phyloP scores from a whole-genome alignment of 2,329 filamentous ascomycete species.

The Clathrospora elynae region DNA sequence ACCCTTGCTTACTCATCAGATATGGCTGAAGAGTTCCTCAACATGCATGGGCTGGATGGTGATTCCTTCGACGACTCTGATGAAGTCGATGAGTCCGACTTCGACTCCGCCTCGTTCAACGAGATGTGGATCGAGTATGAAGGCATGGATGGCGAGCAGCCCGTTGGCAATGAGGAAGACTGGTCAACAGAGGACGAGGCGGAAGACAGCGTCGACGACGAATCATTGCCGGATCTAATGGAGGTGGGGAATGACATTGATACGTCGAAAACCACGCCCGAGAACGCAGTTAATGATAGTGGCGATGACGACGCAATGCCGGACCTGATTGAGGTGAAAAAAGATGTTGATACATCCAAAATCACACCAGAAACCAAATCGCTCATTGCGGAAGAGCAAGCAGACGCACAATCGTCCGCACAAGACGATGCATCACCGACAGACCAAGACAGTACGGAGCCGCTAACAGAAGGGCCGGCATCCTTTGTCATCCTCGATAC shows the following conservation, averaged over 20 bases:
- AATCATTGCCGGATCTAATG: slow-evolving; percentile 39
- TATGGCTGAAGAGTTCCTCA: slow-evolving; percentile 42
- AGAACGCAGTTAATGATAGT: slow-evolving; percentile 42
- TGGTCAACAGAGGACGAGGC: slow-evolving; percentile 49
- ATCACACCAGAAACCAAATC: slow-evolving; percentile 43
- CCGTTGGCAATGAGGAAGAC: slow-evolving; percentile 41
- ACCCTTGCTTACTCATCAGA: slow-evolving; percentile 55
- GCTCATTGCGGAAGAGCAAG: slow-evolving; percentile 24
- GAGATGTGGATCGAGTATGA: slow-evolving; percentile 49
- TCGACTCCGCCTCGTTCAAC: slow-evolving; percentile 43
- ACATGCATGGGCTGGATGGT: slow-evolving; percentile 33
- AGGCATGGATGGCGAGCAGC: slow-evolving; percentile 41
- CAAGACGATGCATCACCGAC: slow-evolving; percentile 8
- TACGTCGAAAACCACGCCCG: slow-evolving; percentile 44
- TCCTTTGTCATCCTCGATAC: slow-evolving; percentile 47
- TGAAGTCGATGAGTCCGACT: slow-evolving; percentile 39
- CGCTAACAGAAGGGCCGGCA: slow-evolving; percentile 11
- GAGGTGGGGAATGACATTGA: slow-evolving; percentile 24
- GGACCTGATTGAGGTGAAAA: slow-evolving; percentile 26
- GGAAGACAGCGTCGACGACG: slow-evolving; percentile 40
- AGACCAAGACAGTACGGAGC: slow-evolving; percentile 15
- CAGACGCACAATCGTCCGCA: slow-evolving; percentile 5
- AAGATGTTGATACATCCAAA: slow-evolving; percentile 41
- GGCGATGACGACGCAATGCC: slow-evolving; percentile 44
- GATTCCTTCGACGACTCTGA: slow-evolving; percentile 42